These are phyloP conservation scores for Backusella australiensis DNA, from an alignment of 192 early-diverging fungal genomes.

Conservation along the genomic window DNA sequence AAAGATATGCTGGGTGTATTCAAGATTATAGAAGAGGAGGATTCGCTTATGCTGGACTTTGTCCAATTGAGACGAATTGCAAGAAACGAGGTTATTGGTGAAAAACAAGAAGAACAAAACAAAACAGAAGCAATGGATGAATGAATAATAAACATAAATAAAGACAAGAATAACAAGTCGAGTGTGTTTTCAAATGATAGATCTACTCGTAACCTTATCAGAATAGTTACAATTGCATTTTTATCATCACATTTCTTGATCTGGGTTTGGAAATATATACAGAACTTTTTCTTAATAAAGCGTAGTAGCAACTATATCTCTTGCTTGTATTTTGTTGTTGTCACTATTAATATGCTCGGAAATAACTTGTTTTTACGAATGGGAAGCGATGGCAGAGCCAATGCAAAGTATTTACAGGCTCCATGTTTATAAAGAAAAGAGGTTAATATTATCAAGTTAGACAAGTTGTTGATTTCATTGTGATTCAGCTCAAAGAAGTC, in stretches of 20 bases:
- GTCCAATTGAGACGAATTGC: conserved; percentile 17
- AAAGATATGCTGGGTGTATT: conserved; percentile 17
- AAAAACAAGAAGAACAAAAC: background rate
- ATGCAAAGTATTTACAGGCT: background rate
- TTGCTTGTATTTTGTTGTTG: too few relatives aligned
- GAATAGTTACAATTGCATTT: too few relatives aligned
- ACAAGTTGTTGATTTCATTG: background rate
- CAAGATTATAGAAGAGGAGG: conserved; percentile 24
- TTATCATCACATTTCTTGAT: background rate
- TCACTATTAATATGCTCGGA: background rate
- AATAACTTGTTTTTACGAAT: background rate
- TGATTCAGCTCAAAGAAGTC: background rate
- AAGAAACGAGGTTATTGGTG: background rate
- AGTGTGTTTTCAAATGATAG: background rate
- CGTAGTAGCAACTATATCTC: too few relatives aligned
- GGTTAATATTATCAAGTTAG: background rate
- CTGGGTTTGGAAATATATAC: background rate
- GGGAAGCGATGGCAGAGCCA: background rate
- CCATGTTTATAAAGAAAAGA: background rate
- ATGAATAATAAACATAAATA: background rate
- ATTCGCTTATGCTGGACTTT: conserved; percentile 21
- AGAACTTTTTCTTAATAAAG: too few relatives aligned
- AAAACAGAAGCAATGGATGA: background rate
- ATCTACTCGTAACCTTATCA: too few relatives aligned
- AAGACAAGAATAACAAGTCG: background rate